phyloP scores from a whole-genome alignment of 257 asterid species.

The Penstemon eatonii region DNA sequence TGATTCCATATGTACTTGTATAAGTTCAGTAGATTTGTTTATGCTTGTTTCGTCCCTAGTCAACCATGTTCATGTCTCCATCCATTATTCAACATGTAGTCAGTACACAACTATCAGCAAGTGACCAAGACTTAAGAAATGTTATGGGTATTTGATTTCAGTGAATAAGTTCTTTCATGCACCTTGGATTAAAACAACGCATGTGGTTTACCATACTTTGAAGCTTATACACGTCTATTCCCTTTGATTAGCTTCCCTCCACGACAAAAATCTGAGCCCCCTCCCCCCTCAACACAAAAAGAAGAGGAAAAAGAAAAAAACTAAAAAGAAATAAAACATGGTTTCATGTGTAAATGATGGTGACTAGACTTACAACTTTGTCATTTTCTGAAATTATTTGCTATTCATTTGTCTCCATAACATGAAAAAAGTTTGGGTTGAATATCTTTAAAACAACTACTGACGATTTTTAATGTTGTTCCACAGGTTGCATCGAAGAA shows the following conservation, averaged over 20 bases:
- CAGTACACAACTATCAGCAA: not conserved
- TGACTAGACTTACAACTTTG: not conserved
- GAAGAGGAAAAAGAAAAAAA: not conserved
- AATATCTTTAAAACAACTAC: conserved; percentile 5
- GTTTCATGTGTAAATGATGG: not conserved
- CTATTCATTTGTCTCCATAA: not conserved
- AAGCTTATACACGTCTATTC: not conserved
- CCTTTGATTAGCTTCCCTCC: not conserved
- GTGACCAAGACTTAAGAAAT: not conserved
- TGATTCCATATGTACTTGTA: not conserved
- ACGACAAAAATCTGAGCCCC: not conserved
- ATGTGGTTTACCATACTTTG: not conserved
- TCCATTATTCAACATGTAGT: not conserved
- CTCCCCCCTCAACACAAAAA: not conserved
- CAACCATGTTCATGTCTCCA: not conserved
- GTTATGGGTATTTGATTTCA: not conserved
- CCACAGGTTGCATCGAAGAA: conserved; percentile 84
- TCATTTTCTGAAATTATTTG: not conserved
- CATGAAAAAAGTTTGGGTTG: not conserved
- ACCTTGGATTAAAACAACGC: not conserved
- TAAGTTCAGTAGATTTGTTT: not conserved
- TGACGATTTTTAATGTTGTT: conserved; percentile 13
- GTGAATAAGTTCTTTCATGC: not conserved
- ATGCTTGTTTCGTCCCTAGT: too few species aligned
- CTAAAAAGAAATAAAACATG: not conserved